Percentiles rank a stretch among this genome's conserved stretches.
Conservation (phyloP, 306 rosid genomes). For the Lathyrus oleraceus region DNA sequence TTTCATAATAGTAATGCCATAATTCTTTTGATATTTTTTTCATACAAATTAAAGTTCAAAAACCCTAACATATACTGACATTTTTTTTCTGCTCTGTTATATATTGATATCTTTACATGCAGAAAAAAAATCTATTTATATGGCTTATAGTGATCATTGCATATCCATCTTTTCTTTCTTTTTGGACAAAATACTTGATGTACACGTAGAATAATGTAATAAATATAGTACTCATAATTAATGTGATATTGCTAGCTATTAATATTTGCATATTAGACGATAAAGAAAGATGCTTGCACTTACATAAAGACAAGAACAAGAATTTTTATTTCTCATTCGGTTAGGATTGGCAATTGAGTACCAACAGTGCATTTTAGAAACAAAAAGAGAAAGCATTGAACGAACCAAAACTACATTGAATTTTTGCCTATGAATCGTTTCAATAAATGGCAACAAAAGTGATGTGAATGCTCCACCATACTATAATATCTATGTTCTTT, state of each 20-base stretch:
- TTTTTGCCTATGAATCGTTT: slow-evolving; percentile 23
- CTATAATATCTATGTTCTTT: not conserved
- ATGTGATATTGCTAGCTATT: not conserved
- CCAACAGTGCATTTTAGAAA: slow-evolving; percentile 21
- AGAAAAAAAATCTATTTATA: not conserved
- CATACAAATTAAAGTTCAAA: not conserved
- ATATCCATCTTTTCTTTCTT: not conserved
- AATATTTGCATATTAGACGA: not conserved
- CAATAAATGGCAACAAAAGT: slow-evolving; percentile 31
- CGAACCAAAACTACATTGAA: slow-evolving; percentile 12
- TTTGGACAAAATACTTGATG: not conserved
- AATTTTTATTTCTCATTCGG: slow-evolving; percentile 15
- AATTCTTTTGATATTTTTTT: not conserved
- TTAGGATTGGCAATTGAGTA: slow-evolving; percentile 23
- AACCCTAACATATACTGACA: not conserved
- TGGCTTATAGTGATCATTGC: not conserved
- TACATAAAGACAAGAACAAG: slow-evolving; percentile 42
- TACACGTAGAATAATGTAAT: not conserved
- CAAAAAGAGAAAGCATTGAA: slow-evolving; percentile 25
- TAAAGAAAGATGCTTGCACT: slow-evolving; percentile 28
- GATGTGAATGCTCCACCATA: slow-evolving; percentile 29
- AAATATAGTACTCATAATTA: not conserved
- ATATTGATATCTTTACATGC: not conserved
- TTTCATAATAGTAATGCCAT: not conserved
- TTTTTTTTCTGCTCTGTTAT: not conserved